A percentile compares a stretch with the other conserved stretches of the same genome.
Evolutionary conservation across 2,329 filamentous ascomycete genomes (phyloP).

Genomic region (Claviceps sorghi): DNA sequence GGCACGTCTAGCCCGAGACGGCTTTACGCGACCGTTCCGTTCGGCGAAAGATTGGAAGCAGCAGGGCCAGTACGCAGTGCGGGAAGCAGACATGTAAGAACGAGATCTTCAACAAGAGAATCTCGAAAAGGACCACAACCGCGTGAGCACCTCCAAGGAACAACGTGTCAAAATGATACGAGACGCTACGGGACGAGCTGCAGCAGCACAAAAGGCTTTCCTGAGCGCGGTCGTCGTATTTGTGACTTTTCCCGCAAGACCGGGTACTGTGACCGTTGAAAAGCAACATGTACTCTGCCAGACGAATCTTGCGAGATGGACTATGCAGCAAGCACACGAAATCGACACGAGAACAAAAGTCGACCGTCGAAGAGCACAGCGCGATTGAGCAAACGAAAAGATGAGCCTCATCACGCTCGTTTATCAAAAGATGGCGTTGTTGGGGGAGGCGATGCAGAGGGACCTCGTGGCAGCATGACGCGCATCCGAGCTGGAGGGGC

Average conservation of each 20-base stretch:
- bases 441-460: too few relatives aligned
- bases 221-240: background rate
- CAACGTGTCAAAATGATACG: conserved; percentile 4
- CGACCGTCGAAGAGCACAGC: background rate
- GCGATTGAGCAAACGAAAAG: background rate
- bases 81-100: too few relatives aligned
- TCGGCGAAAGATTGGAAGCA: conserved; percentile 14
- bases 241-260: conserved; percentile 4
- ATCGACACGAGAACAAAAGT: conserved; percentile 11
- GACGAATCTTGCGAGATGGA: conserved; percentile 13
- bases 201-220: background rate
- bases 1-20: conserved; percentile 14
- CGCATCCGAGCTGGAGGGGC: background rate
- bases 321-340: conserved; percentile 12
- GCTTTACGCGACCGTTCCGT: conserved; percentile 16
- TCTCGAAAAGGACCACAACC: conserved; percentile 1
- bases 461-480: background rate
- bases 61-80: too few relatives aligned
- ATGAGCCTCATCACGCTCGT: background rate
- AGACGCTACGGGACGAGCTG: background rate
- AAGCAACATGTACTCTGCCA: conserved; percentile 9
- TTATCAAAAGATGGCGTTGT: too few relatives aligned
- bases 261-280: conserved; percentile 4
- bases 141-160: conserved; percentile 1
- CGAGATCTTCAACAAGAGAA: too few relatives aligned